Percentiles rank a stretch among this genome's conserved stretches.
These are phyloP conservation scores for Asterella californica DNA, from an alignment of 225 moss, liverwort and hornwort species.

Conservation along the genomic window DNA sequence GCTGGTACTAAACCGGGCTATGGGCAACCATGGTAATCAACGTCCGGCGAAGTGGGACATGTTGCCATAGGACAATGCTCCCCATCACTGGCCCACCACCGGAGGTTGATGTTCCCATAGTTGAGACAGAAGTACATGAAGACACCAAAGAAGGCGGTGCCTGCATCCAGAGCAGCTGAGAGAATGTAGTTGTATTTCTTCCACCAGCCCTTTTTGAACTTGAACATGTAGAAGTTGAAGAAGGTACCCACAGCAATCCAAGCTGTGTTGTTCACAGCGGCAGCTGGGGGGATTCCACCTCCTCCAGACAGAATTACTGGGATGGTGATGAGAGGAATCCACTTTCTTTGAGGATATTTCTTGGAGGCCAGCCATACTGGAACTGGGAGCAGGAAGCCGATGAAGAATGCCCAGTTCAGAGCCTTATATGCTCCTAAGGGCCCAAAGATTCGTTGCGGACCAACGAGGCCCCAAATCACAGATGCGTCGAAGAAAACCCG, in stretches of 20 bases:
- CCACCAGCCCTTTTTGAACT: constrained; percentile 17
- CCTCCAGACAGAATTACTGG: constrained; percentile 15
- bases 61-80: constrained; percentile 15
- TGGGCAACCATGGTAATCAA: background rate
- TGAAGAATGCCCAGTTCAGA: constrained; percentile 13
- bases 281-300: constrained; percentile 15
- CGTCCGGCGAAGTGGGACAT: constrained; percentile 20
- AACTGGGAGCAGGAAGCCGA: constrained; percentile 9
- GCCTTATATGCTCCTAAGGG: background rate
- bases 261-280: constrained; percentile 9
- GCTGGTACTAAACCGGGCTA: background rate
- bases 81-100: constrained; percentile 11
- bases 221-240: constrained; percentile 22
- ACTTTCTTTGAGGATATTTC: constrained; percentile 1
- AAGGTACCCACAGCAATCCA: constrained; percentile 15
- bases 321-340: constrained; percentile 10
- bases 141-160: constrained; percentile 16
- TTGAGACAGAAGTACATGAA: constrained; percentile 16
- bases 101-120: background rate
- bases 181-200: constrained; percentile 18
- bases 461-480: constrained; percentile 19
- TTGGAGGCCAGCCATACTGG: constrained; percentile 15
- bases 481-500: constrained; percentile 15
- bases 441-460: constrained; percentile 16
- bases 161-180: constrained; percentile 18